These are phyloP conservation scores for Kappamyces sp. DNA, from an alignment of 192 early-diverging fungal genomes.

Conservation along the genomic window DNA sequence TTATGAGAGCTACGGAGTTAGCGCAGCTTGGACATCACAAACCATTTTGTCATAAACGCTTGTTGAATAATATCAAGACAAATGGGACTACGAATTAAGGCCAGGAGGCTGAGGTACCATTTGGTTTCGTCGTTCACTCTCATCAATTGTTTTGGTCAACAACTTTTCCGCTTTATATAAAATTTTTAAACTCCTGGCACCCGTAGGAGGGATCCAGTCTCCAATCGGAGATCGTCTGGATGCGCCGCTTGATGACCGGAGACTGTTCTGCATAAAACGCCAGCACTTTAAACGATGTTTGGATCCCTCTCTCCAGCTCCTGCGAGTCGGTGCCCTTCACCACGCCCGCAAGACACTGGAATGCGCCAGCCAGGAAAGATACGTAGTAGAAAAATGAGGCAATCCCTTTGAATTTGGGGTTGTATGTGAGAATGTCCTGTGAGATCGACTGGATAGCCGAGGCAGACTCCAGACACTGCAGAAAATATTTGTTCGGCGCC, in stretches of 20 bases:
- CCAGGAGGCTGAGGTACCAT: too few relatives aligned
- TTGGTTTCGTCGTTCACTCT: too few relatives aligned
- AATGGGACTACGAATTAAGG: neutral
- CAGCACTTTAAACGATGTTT: constrained; percentile 4
- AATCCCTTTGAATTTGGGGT: constrained; percentile 6
- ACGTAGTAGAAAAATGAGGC: constrained; percentile 7
- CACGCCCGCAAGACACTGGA: constrained; percentile 1
- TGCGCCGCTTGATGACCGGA: constrained; percentile 4
- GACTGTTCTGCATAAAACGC: neutral
- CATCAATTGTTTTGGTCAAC: too few relatives aligned
- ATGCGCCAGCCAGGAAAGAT: constrained; percentile 7
- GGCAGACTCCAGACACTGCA: constrained; percentile 7
- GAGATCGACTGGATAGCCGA: constrained; percentile 1
- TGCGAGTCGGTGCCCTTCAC: neutral
- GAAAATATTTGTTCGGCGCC: neutral
- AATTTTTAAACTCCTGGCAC: constrained; percentile 3
- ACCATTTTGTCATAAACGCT: constrained; percentile 2
- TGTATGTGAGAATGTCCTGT: neutral
- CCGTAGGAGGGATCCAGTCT: constrained; percentile 4
- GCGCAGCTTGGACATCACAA: neutral
- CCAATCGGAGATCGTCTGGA: constrained; percentile 7
- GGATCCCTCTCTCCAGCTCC: constrained; percentile 1
- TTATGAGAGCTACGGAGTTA: constrained; percentile 9
- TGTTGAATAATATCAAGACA: neutral
- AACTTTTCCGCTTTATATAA: constrained; percentile 1